These are phyloP conservation scores for Apiosordaria backusii DNA, from an alignment of 495 filamentous ascomycete genomes.

Conservation along the genomic window DNA sequence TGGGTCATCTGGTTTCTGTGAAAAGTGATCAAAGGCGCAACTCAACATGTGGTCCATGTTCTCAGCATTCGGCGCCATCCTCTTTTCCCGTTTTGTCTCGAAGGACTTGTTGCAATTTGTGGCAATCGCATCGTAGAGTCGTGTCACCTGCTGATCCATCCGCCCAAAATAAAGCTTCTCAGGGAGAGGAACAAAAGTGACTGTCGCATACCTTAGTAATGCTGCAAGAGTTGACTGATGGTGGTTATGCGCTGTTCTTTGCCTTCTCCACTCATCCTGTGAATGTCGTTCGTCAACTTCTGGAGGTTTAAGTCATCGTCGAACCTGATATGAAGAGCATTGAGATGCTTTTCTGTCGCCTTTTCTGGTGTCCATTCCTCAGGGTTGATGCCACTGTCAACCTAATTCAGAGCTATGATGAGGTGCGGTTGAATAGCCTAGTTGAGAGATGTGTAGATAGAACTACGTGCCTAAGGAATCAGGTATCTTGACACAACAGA, in stretches of 20 bases:
- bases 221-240: constrained; percentile 46
- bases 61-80: constrained; percentile 50
- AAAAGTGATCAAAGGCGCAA: constrained; percentile 56
- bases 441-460: constrained; percentile 53
- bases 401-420: constrained; percentile 53
- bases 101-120: constrained; percentile 38
- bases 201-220: constrained; percentile 54
- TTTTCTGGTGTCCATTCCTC: constrained; percentile 44
- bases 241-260: constrained; percentile 23
- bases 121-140: constrained; percentile 44
- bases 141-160: constrained; percentile 47
- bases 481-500: constrained; percentile 39
- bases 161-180: constrained; percentile 42
- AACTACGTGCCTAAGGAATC: constrained; percentile 34
- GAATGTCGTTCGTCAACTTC: constrained; percentile 21
- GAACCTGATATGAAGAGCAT: constrained; percentile 28
- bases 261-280: constrained; percentile 4
- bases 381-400: constrained; percentile 44
- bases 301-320: constrained; percentile 16
- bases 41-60: constrained; percentile 50
- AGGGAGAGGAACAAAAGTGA: constrained; percentile 53
- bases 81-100: constrained; percentile 36
- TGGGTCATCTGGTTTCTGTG: constrained; percentile 45
- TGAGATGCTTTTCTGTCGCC: constrained; percentile 36
- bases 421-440: constrained; percentile 54